Conservation (phyloP, 805 yeast genomes). For the Scheffersomyces spartinae region DNA sequence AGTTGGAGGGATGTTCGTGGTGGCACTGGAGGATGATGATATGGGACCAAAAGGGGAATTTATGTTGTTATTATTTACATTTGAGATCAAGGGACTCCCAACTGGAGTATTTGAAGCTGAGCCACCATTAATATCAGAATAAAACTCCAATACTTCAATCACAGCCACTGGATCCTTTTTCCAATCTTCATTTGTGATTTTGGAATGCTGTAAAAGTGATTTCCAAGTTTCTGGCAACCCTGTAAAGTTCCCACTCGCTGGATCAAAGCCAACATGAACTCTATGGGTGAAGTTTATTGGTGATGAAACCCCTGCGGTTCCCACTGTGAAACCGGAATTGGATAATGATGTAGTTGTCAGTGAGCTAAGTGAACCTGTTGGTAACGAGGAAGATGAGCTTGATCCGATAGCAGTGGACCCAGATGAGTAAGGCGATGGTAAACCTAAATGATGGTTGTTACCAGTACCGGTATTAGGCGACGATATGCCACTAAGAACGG, state of each 20-base stretch:
- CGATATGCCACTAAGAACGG: too few relatives aligned
- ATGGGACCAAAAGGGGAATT: too few relatives aligned
- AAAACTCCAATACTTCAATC: slow-evolving; percentile 47
- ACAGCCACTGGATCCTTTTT: slow-evolving; percentile 55
- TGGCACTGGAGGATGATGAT: too few relatives aligned
- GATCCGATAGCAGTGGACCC: too few relatives aligned
- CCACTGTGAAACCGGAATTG: too few relatives aligned
- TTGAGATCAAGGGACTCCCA: slow-evolving; percentile 17
- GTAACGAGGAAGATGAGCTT: slow-evolving; percentile 6
- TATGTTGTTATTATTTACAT: slow-evolving; percentile 7
- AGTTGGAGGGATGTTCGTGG: too few relatives aligned
- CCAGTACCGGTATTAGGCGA: too few relatives aligned
- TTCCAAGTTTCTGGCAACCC: slow-evolving; percentile 52
- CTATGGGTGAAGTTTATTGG: slow-evolving; percentile 94
- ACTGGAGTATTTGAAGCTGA: slow-evolving; percentile 18
- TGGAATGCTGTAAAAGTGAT: slow-evolving; percentile 42
- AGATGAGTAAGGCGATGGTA: too few relatives aligned
- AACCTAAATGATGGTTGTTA: too few relatives aligned
- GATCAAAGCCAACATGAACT: slow-evolving; percentile 82
- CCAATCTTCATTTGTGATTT: slow-evolving; percentile 51
- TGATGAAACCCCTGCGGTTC: slow-evolving; percentile 53
- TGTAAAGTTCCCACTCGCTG: slow-evolving; percentile 50
- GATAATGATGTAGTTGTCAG: too few relatives aligned
- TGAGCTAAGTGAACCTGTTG: slow-evolving; percentile 2
- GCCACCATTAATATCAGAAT: slow-evolving; percentile 35